Conservation (phyloP, 2,329 filamentous ascomycete species). For the Fusarium nisikadoi region DNA sequence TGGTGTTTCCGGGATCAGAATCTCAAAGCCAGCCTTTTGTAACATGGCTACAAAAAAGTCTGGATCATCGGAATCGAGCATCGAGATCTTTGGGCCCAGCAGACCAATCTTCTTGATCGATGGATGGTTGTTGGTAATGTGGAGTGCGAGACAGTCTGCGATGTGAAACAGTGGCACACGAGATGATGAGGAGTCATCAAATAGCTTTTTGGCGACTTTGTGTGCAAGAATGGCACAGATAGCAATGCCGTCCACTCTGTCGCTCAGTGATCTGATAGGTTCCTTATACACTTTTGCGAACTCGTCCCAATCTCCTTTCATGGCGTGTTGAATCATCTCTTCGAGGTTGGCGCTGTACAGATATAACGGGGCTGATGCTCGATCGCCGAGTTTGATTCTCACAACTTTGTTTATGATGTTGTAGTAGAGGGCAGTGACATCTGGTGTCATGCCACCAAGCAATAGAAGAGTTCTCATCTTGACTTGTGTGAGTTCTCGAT, state of each 20-base stretch:
- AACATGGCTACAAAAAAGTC: not conserved
- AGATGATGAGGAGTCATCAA: not conserved
- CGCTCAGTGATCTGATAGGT: not conserved
- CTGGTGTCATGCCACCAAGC: constrained; percentile 4
- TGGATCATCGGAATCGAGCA: not conserved
- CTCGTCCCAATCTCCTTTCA: not conserved
- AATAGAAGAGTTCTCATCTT: not conserved
- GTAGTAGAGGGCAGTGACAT: constrained; percentile 1
- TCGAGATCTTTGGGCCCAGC: not conserved
- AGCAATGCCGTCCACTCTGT: not conserved
- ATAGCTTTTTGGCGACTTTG: not conserved
- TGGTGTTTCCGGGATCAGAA: not conserved
- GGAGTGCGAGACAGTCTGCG: not conserved
- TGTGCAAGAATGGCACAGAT: constrained; percentile 6
- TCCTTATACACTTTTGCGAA: not conserved
- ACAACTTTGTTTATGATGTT: not conserved
- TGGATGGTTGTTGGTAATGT: not conserved
- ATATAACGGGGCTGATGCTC: not conserved
- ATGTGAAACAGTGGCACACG: not conserved
- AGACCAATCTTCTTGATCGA: not conserved
- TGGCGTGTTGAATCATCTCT: constrained; percentile 3
- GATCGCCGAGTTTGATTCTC: not conserved
- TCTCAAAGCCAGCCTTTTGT: not conserved
- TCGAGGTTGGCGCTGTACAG: constrained; percentile 8
- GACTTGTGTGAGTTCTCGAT: rapidly evolving